A percentile compares a stretch with the other conserved stretches of the same genome.
Evolutionary conservation across 192 early-diverging fungal species (phyloP).

Genomic region (Coemansia sp.): DNA sequence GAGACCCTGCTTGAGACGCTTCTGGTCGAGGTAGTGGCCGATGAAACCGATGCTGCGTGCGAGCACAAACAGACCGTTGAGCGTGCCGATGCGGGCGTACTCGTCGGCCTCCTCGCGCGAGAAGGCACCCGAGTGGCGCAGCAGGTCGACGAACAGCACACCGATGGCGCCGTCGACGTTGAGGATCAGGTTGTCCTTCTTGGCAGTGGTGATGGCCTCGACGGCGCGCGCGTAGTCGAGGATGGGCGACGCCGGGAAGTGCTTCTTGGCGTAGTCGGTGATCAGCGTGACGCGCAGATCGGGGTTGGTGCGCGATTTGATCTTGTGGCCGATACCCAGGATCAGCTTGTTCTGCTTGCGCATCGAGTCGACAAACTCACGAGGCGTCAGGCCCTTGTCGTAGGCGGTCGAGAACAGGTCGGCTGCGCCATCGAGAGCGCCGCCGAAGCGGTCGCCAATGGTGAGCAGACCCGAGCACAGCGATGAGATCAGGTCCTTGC

Average conservation of each 20-base stretch:
- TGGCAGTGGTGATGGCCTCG: slow-evolving; percentile 92
- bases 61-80: slow-evolving; percentile 96
- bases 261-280: slow-evolving; percentile 84
- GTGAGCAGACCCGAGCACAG: slow-evolving; percentile 93
- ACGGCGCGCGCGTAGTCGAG: slow-evolving; percentile 92
- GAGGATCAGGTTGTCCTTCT: slow-evolving; percentile 98
- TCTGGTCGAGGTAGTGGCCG: slow-evolving; percentile 97
- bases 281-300: slow-evolving; percentile 95
- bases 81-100: slow-evolving; percentile 90
- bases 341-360: slow-evolving; percentile 96
- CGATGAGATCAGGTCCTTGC: slow-evolving; percentile 95
- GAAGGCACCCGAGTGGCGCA: slow-evolving; percentile 91
- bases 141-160: slow-evolving; percentile 91
- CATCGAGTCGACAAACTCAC: slow-evolving; percentile 94
- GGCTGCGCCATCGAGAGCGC: slow-evolving; percentile 97
- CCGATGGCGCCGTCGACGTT: slow-evolving; percentile 95
- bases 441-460: slow-evolving; percentile 97
- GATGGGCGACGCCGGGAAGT: slow-evolving; percentile 85
- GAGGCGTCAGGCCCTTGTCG: slow-evolving; percentile 87
- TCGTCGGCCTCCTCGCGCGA: slow-evolving; percentile 92
- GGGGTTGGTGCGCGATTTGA: slow-evolving; percentile 98
- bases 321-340: slow-evolving; percentile 98
- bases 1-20: slow-evolving; percentile 95
- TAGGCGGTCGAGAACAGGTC: slow-evolving; percentile 86
- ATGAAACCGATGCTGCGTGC: slow-evolving; percentile 96